phyloP scores from a whole-genome alignment of 345 rosid genomes.

The Citrus hindsii region DNA sequence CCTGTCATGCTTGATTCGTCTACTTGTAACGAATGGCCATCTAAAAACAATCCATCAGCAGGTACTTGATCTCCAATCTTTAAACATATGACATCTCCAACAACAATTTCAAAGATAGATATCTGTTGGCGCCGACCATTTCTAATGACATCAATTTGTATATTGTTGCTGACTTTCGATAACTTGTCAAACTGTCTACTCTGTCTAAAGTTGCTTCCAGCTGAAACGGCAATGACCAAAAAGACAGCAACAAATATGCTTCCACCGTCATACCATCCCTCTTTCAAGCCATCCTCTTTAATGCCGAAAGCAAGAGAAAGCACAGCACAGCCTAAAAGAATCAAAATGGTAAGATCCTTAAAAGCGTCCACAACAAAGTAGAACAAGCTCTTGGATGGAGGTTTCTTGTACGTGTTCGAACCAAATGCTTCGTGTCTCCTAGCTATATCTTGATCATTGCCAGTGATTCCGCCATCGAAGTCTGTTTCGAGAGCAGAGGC shows the following conservation, averaged over 20 bases:
- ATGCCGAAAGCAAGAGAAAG: conserved; percentile 64
- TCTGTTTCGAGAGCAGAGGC: conserved; percentile 39
- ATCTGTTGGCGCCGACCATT: conserved; percentile 40
- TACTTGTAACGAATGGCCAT: conserved; percentile 44
- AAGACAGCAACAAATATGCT: conserved; percentile 59
- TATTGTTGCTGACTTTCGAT: conserved; percentile 49
- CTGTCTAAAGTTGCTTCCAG: conserved; percentile 49
- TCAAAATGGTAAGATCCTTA: conserved; percentile 53
- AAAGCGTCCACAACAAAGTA: conserved; percentile 50
- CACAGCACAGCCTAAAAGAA: conserved; percentile 54
- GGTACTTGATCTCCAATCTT: conserved; percentile 72
- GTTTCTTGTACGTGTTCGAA: conserved; percentile 61
- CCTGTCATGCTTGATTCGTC: conserved; percentile 76
- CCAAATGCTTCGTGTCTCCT: conserved; percentile 49
- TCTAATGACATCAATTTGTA: conserved; percentile 49
- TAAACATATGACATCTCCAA: conserved; percentile 54
- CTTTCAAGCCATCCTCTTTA: conserved; percentile 50
- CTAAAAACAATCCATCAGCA: conserved; percentile 57
- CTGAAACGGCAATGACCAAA: conserved; percentile 49
- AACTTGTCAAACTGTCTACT: conserved; percentile 49
- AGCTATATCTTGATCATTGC: conserved; percentile 28
- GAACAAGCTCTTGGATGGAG: conserved; percentile 46
- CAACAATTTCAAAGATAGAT: conserved; percentile 59
- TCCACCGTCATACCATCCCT: conserved; percentile 79
- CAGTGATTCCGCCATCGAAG: conserved; percentile 32